phyloP scores from a whole-genome alignment of 2,329 filamentous ascomycete genomes.

The Penicillium italicum region DNA sequence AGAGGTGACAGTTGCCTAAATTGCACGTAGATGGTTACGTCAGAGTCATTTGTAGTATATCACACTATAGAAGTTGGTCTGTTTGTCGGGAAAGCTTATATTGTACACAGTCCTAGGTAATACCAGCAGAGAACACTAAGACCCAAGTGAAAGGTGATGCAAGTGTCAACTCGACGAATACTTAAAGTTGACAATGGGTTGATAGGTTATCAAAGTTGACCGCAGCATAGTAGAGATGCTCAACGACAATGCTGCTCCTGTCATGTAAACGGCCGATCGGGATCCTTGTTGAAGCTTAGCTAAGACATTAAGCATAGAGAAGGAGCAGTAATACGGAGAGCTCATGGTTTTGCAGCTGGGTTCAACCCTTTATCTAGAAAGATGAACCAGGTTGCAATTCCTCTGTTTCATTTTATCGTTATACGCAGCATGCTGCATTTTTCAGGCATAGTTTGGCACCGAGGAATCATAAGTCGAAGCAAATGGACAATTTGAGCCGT shows the following conservation, averaged over 20 bases:
- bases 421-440: too few relatives aligned
- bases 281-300: not conserved
- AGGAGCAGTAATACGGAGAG: not conserved
- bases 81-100: not conserved
- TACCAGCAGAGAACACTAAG: too few relatives aligned
- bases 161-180: not conserved
- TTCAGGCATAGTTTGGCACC: too few relatives aligned
- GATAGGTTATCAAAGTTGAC: not conserved
- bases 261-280: not conserved
- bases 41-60: not conserved
- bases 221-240: not conserved
- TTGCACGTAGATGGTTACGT: not conserved
- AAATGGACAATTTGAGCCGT: too few relatives aligned
- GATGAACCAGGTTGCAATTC: not conserved
- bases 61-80: not conserved
- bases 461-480: too few relatives aligned
- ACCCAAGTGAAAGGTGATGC: too few relatives aligned
- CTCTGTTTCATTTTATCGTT: not conserved
- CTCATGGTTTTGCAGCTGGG: not conserved
- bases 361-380: not conserved
- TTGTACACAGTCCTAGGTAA: too few relatives aligned
- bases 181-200: not conserved
- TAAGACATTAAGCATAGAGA: not conserved
- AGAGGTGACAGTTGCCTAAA: too few relatives aligned
- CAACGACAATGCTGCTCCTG: not conserved